A percentile compares a stretch with the other conserved stretches of the same genome.
These are phyloP conservation scores for Plasmodium chabaudi DNA, from an alignment of 169 alveolate genomes.

Conservation along the genomic window DNA sequence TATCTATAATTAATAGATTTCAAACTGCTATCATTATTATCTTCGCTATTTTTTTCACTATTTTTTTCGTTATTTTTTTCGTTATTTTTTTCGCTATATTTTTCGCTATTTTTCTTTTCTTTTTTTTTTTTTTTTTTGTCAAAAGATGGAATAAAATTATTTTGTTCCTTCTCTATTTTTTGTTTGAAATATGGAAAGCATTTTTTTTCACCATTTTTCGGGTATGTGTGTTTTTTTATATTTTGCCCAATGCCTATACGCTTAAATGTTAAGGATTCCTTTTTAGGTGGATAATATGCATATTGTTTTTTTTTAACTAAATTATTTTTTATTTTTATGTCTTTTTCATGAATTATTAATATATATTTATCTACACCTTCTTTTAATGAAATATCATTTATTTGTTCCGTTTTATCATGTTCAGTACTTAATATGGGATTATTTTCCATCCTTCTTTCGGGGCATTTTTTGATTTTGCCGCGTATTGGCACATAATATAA, in stretches of 20 bases:
- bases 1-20: constrained; percentile 11
- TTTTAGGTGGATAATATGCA: no score
- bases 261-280: background rate
- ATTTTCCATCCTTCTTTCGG: no score
- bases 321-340: no score
- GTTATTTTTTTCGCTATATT: background rate
- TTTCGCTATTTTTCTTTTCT: constrained; percentile 2
- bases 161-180: constrained; percentile 1
- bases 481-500: no score
- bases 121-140: constrained; percentile 1
- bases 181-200: background rate
- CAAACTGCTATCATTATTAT: background rate
- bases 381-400: no score
- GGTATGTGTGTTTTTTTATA: background rate
- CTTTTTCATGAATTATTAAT: no score
- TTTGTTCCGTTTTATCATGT: no score
- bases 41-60: background rate
- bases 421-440: no score
- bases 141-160: background rate
- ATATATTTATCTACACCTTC: no score
- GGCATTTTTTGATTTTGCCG: no score
- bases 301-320: no score
- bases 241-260: background rate
- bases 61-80: constrained; percentile 3
- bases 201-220: background rate